Conservation (phyloP, 441 rosid genomes). For the Viola pubescens region DNA sequence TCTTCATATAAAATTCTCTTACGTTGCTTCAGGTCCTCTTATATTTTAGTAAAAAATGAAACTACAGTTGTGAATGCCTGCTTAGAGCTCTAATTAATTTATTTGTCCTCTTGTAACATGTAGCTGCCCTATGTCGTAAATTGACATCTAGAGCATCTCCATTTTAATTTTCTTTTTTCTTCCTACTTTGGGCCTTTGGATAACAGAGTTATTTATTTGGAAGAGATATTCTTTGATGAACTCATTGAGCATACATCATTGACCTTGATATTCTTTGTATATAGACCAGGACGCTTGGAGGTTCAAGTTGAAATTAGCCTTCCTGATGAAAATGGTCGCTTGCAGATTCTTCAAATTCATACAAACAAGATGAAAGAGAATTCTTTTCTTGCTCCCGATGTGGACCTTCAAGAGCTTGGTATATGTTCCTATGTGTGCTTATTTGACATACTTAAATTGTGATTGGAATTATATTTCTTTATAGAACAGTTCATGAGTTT, state of each 20-base stretch:
- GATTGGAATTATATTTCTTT: background rate
- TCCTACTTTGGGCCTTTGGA: background rate
- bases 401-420: constrained; percentile 92
- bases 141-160: background rate
- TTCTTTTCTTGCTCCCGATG: constrained; percentile 85
- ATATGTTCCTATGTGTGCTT: constrained; percentile 18
- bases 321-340: constrained; percentile 98
- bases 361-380: constrained; percentile 97
- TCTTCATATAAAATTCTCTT: background rate
- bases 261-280: constrained; percentile 9
- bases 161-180: background rate
- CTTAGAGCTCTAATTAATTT: background rate
- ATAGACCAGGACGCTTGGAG: constrained; percentile 93
- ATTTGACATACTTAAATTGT: background rate
- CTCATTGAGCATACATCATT: background rate
- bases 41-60: constrained; percentile 9
- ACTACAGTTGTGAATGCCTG: background rate
- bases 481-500: background rate
- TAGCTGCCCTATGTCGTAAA: background rate
- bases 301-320: constrained; percentile 99
- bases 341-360: constrained; percentile 95
- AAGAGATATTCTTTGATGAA: constrained; percentile 4
- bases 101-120: background rate
- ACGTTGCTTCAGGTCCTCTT: too few species aligned
- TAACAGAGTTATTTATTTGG: background rate